Percentiles rank a stretch among this genome's conserved stretches.
These are phyloP conservation scores for Colletotrichum abscissum DNA, from an alignment of 2,329 filamentous ascomycete genomes.

Conservation along the genomic window DNA sequence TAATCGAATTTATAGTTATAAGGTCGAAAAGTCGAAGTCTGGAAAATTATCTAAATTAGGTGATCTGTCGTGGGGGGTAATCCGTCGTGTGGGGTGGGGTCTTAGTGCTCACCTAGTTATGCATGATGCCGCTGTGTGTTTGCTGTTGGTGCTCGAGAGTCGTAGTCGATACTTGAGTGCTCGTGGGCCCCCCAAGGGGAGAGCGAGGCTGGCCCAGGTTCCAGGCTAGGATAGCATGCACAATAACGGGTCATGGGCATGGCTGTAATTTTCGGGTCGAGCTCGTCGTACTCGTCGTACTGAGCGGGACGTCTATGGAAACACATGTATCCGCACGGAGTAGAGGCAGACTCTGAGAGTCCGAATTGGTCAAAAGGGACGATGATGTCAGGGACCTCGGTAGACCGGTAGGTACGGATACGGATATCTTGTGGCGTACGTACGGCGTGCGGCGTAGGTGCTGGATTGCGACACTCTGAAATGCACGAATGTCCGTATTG, in stretches of 20 bases:
- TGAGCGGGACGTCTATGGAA: neutral
- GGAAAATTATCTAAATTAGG: too few relatives aligned
- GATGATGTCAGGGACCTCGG: constrained; percentile 30
- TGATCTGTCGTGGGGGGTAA: neutral
- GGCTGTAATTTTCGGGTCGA: constrained; percentile 14
- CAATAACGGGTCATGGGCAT: constrained; percentile 1
- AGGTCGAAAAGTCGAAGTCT: too few relatives aligned
- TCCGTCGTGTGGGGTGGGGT: too few relatives aligned
- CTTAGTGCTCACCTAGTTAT: neutral
- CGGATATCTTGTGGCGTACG: neutral
- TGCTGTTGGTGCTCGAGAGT: neutral
- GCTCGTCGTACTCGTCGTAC: constrained; percentile 8
- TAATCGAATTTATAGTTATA: too few relatives aligned
- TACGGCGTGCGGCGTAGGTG: too few relatives aligned
- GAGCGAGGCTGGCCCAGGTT: neutral
- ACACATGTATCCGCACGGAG: too few relatives aligned
- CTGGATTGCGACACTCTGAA: neutral
- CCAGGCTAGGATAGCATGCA: constrained; percentile 19
- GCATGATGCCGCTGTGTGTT: neutral
- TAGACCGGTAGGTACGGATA: constrained; percentile 2
- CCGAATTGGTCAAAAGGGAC: constrained; percentile 13
- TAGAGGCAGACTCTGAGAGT: neutral
- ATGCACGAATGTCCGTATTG: neutral
- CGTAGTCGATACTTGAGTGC: neutral
- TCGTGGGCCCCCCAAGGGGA: neutral